Conservation (phyloP, 768 basidiomycete species). For the Basidioascus undulatus region DNA sequence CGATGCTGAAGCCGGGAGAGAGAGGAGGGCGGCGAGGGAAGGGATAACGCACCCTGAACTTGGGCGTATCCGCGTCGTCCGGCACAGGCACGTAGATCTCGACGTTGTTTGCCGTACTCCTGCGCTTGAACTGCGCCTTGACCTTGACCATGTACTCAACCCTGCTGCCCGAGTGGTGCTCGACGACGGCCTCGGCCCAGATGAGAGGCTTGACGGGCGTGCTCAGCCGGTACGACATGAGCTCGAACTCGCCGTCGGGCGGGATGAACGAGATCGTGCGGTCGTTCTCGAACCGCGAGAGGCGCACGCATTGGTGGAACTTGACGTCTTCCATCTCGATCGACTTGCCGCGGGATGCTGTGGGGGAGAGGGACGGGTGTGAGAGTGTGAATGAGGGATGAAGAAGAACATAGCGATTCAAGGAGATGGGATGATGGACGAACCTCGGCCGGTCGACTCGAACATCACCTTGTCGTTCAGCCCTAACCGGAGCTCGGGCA, state of each 20-base stretch:
- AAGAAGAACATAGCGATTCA: neutral
- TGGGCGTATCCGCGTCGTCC: constrained; percentile 92
- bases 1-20: neutral
- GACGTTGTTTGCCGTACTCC: constrained; percentile 92
- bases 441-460: constrained; percentile 83
- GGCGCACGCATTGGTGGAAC: constrained; percentile 96
- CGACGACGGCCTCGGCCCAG: constrained; percentile 92
- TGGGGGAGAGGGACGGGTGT: neutral
- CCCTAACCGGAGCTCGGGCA: constrained; percentile 88
- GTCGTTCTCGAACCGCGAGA: constrained; percentile 93
- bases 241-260: constrained; percentile 93
- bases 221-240: constrained; percentile 75
- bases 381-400: neutral
- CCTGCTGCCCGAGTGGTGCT: constrained; percentile 75
- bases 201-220: constrained; percentile 91
- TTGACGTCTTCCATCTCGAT: constrained; percentile 99
- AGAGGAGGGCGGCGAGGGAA: neutral
- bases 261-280: constrained; percentile 98
- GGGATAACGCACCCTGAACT: constrained; percentile 44
- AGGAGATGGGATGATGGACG: constrained; percentile 14
- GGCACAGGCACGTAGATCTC: constrained; percentile 98
- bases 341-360: constrained; percentile 79
- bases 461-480: constrained; percentile 99
- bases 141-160: constrained; percentile 85
- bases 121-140: constrained; percentile 89